Evolutionary conservation across 768 basidiomycete genomes (phyloP).

Genomic region (Suillus hirtellus): DNA sequence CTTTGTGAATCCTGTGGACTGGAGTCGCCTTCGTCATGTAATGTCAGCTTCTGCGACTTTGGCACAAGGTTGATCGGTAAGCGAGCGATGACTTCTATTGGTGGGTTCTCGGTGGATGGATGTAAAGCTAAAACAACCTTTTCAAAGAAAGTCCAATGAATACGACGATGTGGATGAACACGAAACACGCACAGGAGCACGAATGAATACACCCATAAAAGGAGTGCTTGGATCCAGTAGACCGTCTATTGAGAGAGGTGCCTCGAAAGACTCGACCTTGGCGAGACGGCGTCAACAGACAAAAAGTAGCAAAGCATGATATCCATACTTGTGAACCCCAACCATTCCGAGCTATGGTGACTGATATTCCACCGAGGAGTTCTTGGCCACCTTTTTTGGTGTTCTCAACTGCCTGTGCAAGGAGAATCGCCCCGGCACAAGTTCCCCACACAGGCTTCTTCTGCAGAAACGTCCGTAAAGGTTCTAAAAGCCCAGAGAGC

Average conservation of each 20-base stretch:
- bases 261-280: slow-evolving; percentile 91
- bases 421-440: slow-evolving; percentile 91
- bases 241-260: slow-evolving; percentile 62
- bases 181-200: slow-evolving; percentile 70
- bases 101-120: slow-evolving; percentile 47
- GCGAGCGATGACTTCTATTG: slow-evolving; percentile 71
- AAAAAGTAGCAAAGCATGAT: background rate
- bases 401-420: slow-evolving; percentile 71
- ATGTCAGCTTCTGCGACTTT: slow-evolving; percentile 36
- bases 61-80: slow-evolving; percentile 56
- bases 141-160: background rate
- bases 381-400: slow-evolving; percentile 89
- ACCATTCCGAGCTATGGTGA: slow-evolving; percentile 84
- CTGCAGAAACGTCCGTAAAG: slow-evolving; percentile 70
- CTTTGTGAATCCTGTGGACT: slow-evolving; percentile 57
- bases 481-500: slow-evolving; percentile 76
- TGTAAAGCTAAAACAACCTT: slow-evolving; percentile 66
- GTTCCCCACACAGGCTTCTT: slow-evolving; percentile 90
- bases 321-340: slow-evolving; percentile 86
- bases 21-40: slow-evolving; percentile 43
- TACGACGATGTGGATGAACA: too few relatives aligned
- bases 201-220: slow-evolving; percentile 89
- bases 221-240: slow-evolving; percentile 59
- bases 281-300: slow-evolving; percentile 1
- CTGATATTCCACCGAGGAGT: slow-evolving; percentile 74